These are phyloP conservation scores for Trichocladium antarcticum DNA, from an alignment of 495 filamentous ascomycete genomes.

Conservation along the genomic window DNA sequence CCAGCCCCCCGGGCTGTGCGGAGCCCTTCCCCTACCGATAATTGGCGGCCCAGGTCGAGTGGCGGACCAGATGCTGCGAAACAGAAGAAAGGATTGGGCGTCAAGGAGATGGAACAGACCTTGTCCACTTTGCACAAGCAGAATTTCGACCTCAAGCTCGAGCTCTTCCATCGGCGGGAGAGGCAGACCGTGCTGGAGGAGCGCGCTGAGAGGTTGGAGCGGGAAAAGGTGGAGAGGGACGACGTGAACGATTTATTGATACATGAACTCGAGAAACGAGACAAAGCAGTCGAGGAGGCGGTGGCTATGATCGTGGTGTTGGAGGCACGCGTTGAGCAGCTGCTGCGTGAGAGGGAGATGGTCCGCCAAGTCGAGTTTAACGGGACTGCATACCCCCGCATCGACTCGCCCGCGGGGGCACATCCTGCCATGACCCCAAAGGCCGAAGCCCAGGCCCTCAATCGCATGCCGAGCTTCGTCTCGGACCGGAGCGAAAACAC, in stretches of 20 bases:
- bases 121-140: slow-evolving; percentile 62
- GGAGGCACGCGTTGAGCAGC: slow-evolving; percentile 54
- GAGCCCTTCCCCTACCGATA: slow-evolving; percentile 26
- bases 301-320: slow-evolving; percentile 66
- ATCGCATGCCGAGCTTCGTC: slow-evolving; percentile 56
- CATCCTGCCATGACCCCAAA: slow-evolving; percentile 11
- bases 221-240: slow-evolving; percentile 40
- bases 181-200: slow-evolving; percentile 45
- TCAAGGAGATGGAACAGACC: slow-evolving; percentile 40
- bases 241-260: slow-evolving; percentile 59
- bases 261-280: slow-evolving; percentile 59
- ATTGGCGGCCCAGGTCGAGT: slow-evolving; percentile 28
- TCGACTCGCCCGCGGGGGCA: slow-evolving; percentile 9
- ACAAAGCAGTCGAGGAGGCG: slow-evolving; percentile 71
- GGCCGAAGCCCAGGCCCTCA: slow-evolving; percentile 21
- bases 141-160: slow-evolving; percentile 84
- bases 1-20: slow-evolving; percentile 16
- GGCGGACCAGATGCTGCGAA: slow-evolving; percentile 24
- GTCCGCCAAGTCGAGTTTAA: slow-evolving; percentile 28
- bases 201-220: slow-evolving; percentile 49
- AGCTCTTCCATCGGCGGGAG: slow-evolving; percentile 63
- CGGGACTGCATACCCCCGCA: slow-evolving; percentile 19
- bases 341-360: slow-evolving; percentile 37
- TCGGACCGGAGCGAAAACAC: slow-evolving; percentile 51
- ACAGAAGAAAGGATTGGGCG: slow-evolving; percentile 34